Evolutionary conservation across 2,329 filamentous ascomycete genomes (phyloP), one percentile per base, ranked within the genome.

Genomic region (Cordyceps pruinosa): DNA sequence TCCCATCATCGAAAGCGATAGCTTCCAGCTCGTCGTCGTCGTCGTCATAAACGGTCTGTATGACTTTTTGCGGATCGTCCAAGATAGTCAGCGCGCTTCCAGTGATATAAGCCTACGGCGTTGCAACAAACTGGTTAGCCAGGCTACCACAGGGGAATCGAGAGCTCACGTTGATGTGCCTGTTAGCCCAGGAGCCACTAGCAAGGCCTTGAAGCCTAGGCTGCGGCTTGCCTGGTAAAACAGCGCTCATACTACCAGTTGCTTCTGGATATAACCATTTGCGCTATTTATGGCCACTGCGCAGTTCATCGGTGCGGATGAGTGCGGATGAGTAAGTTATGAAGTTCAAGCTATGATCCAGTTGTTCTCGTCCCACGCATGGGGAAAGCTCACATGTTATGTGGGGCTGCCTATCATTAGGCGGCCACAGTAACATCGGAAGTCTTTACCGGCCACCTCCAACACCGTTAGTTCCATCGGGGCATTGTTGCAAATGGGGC

Each of bases 1-100:
- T 87, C 19, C 78, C 75, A 68, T 95, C 88, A 66, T 97, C 89
- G 61, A 97, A 82, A 30, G 84, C 82, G 61, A 97, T 83, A 28
- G 90, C 88, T 61, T 90, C 82, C 28, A 97, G 75, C 32, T 71
- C 69, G 17, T 74, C 78, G 25, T 84, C 78, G 66, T 94, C 87
- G 66, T 95, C 88, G 66, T 94, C 86, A 74, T 96, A 96, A 63
- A 96, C 87, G 4, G 92, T 97, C 72, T 99, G 94, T 34, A 96
- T 73, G 61, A 97, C 83, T 56, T 82, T 82, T 60, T 86, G 79
- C 53, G 89, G 82, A 51, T 85, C 87, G 67, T 84, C 82, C 64
- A 97, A 84, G 65, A 99, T 86, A 54, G 94, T 84, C 62, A 97
- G 83, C 60, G 90, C 90, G 72, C 87, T 89, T 66, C 93, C 93